Conservation (phyloP, 805 yeast species). For the Starmerella lactis-condensi region DNA sequence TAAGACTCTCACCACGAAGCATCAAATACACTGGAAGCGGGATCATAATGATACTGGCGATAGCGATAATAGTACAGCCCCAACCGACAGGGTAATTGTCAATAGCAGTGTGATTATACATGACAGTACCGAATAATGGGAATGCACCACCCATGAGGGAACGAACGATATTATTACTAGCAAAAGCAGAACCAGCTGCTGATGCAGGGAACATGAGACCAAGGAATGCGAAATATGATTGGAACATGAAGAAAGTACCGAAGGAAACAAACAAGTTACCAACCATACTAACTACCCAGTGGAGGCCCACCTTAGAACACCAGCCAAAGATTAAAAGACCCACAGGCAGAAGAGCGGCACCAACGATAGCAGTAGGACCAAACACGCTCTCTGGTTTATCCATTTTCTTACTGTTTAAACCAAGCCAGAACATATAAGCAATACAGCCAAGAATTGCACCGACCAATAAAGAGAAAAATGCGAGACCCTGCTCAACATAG, state of each 20-base stretch:
- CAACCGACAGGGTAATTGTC: conserved; percentile 39
- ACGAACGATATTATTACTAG: conserved; percentile 37
- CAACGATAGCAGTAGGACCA: conserved; percentile 24
- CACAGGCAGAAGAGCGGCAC: conserved; percentile 28
- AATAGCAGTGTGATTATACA: conserved; percentile 29
- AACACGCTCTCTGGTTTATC: conserved; percentile 11
- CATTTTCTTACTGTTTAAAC: background rate
- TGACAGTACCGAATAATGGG: conserved; percentile 43
- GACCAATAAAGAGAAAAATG: conserved; percentile 31
- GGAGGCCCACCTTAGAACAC: conserved; percentile 31
- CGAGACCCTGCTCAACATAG: conserved; percentile 29
- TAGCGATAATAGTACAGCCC: conserved; percentile 35
- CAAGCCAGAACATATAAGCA: conserved; percentile 5
- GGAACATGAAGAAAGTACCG: conserved; percentile 33
- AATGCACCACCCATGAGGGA: conserved; percentile 37
- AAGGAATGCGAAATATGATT: conserved; percentile 33
- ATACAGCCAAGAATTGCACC: conserved; percentile 29
- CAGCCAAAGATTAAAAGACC: conserved; percentile 44
- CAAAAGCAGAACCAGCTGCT: conserved; percentile 38
- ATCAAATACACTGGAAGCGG: conserved; percentile 27
- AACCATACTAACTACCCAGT: conserved; percentile 36
- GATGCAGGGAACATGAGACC: conserved; percentile 32
- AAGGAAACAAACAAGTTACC: conserved; percentile 27
- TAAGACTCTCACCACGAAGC: conserved; percentile 7
- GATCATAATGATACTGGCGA: conserved; percentile 29